A percentile compares a stretch with the other conserved stretches of the same genome.
Evolutionary conservation across 805 yeast genomes (phyloP).

Genomic region (Metschnikowia arizonensis): DNA sequence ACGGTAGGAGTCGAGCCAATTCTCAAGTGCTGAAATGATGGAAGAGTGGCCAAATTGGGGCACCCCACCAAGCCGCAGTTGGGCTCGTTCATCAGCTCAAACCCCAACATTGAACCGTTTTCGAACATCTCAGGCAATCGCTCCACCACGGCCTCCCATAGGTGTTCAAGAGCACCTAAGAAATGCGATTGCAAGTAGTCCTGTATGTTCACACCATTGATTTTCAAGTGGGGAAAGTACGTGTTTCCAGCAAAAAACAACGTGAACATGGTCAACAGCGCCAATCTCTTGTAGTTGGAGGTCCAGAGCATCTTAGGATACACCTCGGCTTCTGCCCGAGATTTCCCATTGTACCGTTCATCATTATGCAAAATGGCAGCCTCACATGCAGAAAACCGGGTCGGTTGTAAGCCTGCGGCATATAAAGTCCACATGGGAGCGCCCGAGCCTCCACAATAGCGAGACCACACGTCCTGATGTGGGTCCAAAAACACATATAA

Average conservation of each 20-base stretch:
- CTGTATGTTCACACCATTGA: conserved; percentile 75
- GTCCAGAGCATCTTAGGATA: conserved; percentile 93
- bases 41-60: conserved; percentile 49
- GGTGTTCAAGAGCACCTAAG: conserved; percentile 44
- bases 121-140: conserved; percentile 31
- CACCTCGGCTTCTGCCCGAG: conserved; percentile 36
- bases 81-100: conserved; percentile 86
- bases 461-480: conserved; percentile 93
- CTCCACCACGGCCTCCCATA: conserved; percentile 31
- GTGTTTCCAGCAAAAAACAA: conserved; percentile 74
- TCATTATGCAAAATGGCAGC: conserved; percentile 77
- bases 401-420: conserved; percentile 83
- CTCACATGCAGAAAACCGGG: conserved; percentile 62
- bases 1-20: conserved; percentile 83
- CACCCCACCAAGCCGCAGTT: conserved; percentile 69
- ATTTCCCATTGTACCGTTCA: conserved; percentile 25
- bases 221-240: conserved; percentile 70
- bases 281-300: conserved; percentile 75
- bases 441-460: conserved; percentile 86
- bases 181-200: conserved; percentile 67
- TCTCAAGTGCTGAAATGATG: conserved; percentile 60
- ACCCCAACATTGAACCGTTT: conserved; percentile 60
- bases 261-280: conserved; percentile 77
- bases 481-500: conserved; percentile 79
- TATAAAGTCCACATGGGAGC: conserved; percentile 92